These are phyloP conservation scores for Aspergillus carlsbadensis DNA, from an alignment of 495 filamentous ascomycete genomes.

Conservation along the genomic window DNA sequence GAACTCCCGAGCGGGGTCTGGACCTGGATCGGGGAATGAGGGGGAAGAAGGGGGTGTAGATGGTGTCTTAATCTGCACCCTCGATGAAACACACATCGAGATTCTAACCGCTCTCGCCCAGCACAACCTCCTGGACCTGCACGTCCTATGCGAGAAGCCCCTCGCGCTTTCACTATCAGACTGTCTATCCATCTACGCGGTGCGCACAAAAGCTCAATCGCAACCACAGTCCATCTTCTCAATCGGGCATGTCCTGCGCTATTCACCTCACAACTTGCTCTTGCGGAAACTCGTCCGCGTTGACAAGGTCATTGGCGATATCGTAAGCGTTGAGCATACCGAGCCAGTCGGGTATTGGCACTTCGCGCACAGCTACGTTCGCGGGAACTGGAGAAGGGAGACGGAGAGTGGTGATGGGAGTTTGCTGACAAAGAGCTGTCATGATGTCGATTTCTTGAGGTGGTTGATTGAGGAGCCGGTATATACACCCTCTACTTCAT, in stretches of 20 bases:
- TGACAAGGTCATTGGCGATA: constrained; percentile 72
- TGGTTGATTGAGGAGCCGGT: constrained; percentile 63
- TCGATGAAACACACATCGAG: constrained; percentile 66
- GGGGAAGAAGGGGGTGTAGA: constrained; percentile 49
- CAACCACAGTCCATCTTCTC: constrained; percentile 56
- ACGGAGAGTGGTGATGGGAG: constrained; percentile 51
- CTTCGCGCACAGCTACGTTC: constrained; percentile 89
- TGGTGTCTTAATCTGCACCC: constrained; percentile 82
- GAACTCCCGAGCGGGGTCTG: background rate
- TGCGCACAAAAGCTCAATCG: constrained; percentile 33
- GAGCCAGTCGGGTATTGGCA: constrained; percentile 98
- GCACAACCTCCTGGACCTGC: constrained; percentile 42
- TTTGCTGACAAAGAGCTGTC: constrained; percentile 89
- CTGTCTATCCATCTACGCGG: constrained; percentile 69
- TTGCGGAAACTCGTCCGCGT: constrained; percentile 74
- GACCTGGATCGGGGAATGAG: background rate
- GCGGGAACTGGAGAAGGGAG: constrained; percentile 89
- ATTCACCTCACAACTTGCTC: constrained; percentile 86
- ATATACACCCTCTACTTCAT: constrained; percentile 14
- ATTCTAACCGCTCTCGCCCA: constrained; percentile 31
- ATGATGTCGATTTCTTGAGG: constrained; percentile 87
- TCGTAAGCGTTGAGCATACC: constrained; percentile 82
- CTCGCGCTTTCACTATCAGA: constrained; percentile 74
- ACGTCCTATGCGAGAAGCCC: constrained; percentile 95
- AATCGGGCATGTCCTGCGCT: constrained; percentile 76